Base-by-base conservation (phyloP, 352 stramenopile genomes). In the Pythium brassicae region DNA sequence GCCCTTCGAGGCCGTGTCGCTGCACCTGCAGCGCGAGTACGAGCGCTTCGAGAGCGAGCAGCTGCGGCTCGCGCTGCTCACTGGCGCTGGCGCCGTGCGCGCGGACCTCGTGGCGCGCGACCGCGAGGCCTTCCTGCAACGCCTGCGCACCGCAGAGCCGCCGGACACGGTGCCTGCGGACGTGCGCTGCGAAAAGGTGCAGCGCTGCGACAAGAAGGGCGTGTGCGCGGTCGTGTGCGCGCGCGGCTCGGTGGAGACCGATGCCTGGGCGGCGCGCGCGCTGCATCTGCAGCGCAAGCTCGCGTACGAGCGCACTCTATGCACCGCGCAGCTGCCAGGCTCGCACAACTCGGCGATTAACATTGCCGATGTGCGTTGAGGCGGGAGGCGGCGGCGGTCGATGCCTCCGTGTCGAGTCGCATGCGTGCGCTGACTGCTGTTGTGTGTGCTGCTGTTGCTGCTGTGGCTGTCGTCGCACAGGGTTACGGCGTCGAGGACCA, bases 401-500 rank as follows among this genome's bases (percentile, higher is more conserved):
- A 43, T n/a, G 14, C 6, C 17, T 8, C 14, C 14, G 37, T 43
- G 14, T 8, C 14, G 32, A 37, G 14, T 11, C 14, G 32, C 6
- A 11, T 43, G 37, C 6, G 17, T 9, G 4, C 15, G 37, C 14
- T 43, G 37, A 43, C 14, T 5, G 32, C 14, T n/a, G 15, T n/a
- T 43, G 37, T 43, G 17, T 43, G 37, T n/a, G 17, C 17, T 19
- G 12, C 17, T 43, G 37, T 22, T 44, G 26, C 12, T 49, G n/a
- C 32, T 50, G 39, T 23, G 22, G 32, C 32, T 48, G 27, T 29
- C 3, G 25, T 6, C n/a, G 27, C 17, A 17, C 61, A 87, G 74
- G 76, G 76, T 19, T 87, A 87, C 26, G 76, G 76, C 15, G 65
- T 87, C 7, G 76, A 87, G 61, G 76, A 87, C 45, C 76, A 87